Percentiles rank a stretch among this genome's conserved stretches.
Evolutionary conservation across 805 yeast species (phyloP).

Genomic region (Kazachstania kunashirensis): DNA sequence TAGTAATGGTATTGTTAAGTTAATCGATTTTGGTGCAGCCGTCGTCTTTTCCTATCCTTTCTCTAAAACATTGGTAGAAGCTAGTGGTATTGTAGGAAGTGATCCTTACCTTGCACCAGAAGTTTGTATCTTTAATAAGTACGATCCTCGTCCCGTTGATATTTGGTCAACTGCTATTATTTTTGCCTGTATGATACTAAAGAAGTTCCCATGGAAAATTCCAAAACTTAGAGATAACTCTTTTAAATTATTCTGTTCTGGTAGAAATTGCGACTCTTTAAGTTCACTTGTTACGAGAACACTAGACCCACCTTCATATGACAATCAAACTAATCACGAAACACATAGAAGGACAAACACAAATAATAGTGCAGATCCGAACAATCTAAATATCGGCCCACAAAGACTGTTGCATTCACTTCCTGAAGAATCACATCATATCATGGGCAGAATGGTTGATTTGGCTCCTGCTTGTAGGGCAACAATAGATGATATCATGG

Average conservation of each 20-base stretch:
- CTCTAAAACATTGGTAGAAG: slow-evolving; percentile 57
- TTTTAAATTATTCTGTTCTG: slow-evolving; percentile 71
- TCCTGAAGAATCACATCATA: slow-evolving; percentile 57
- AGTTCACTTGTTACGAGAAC: slow-evolving; percentile 49
- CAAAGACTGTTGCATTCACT: slow-evolving; percentile 60
- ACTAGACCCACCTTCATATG: slow-evolving; percentile 39
- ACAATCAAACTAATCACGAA: slow-evolving; percentile 8
- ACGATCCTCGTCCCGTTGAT: slow-evolving; percentile 90
- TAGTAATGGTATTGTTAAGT: slow-evolving; percentile 72
- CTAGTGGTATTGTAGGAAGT: slow-evolving; percentile 82
- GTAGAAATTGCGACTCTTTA: slow-evolving; percentile 58
- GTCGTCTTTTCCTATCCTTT: slow-evolving; percentile 88
- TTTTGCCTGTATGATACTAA: slow-evolving; percentile 83
- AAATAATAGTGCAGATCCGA: slow-evolving; percentile 33
- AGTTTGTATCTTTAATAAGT: slow-evolving; percentile 69
- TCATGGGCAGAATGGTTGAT: slow-evolving; percentile 69
- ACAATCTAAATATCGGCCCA: slow-evolving; percentile 64
- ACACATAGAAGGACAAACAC: slow-evolving; percentile 5
- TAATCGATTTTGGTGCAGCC: slow-evolving; percentile 90
- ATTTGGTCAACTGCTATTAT: slow-evolving; percentile 90
- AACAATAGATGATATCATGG: slow-evolving; percentile 67
- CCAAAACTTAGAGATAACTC: slow-evolving; percentile 76
- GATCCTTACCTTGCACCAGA: slow-evolving; percentile 92
- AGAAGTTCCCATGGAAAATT: slow-evolving; percentile 91
- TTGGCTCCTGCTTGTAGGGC: slow-evolving; percentile 81